A percentile compares a stretch with the other conserved stretches of the same genome.
phyloP scores from a whole-genome alignment of 2,329 filamentous ascomycete genomes.

The Monosporascus cannonballus region DNA sequence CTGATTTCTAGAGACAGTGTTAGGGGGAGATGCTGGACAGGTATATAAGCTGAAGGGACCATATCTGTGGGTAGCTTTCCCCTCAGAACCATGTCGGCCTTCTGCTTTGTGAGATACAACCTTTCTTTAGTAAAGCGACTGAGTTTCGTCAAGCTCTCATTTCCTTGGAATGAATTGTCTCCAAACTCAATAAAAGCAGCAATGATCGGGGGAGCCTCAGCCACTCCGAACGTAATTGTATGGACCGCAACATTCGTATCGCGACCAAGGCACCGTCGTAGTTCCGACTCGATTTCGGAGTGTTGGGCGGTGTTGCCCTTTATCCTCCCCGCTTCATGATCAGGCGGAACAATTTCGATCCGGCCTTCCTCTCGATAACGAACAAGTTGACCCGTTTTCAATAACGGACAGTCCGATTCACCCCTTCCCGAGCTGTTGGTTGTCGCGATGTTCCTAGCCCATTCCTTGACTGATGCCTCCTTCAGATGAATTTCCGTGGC shows the following conservation, averaged over 20 bases:
- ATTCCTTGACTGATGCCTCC: slow-evolving; percentile 20
- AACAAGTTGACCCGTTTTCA: slow-evolving; percentile 46
- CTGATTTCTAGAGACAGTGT: slow-evolving; percentile 46
- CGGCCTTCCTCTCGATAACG: slow-evolving; percentile 42
- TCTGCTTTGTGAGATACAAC: slow-evolving; percentile 36
- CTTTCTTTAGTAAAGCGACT: slow-evolving; percentile 35
- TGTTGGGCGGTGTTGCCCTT: slow-evolving; percentile 34
- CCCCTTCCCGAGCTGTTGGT: slow-evolving; percentile 15
- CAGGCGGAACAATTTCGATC: slow-evolving; percentile 41
- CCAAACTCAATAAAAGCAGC: slow-evolving; percentile 46
- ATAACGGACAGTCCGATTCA: slow-evolving; percentile 22
- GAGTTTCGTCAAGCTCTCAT: slow-evolving; percentile 32
- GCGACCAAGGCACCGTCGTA: slow-evolving; percentile 40
- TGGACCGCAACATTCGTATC: slow-evolving; percentile 45
- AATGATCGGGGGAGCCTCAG: slow-evolving; percentile 30
- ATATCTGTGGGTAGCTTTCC: slow-evolving; percentile 32
- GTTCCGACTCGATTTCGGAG: slow-evolving; percentile 39
- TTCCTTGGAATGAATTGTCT: slow-evolving; percentile 29
- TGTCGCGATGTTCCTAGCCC: slow-evolving; percentile 12
- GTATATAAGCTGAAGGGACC: slow-evolving; percentile 44
- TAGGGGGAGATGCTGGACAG: slow-evolving; percentile 40
- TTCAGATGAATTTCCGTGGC: slow-evolving; percentile 32
- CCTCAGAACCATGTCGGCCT: slow-evolving; percentile 36
- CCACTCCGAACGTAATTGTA: slow-evolving; percentile 38
- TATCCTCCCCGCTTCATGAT: slow-evolving; percentile 34